phyloP scores from a whole-genome alignment of 352 stramenopile genomes.

The Phytopythium aichiense region DNA sequence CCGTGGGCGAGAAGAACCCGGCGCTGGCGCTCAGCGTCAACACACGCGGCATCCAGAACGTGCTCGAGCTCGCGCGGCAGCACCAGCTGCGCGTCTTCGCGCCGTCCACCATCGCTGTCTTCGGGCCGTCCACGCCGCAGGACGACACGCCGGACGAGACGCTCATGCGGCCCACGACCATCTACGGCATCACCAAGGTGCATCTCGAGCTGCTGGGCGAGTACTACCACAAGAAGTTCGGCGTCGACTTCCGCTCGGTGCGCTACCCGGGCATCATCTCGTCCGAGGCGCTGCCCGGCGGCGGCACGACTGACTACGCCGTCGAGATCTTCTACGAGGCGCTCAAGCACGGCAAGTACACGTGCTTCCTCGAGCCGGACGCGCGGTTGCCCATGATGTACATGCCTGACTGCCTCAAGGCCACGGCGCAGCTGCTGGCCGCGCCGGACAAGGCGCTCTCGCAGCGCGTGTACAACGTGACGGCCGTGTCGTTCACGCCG shows the following conservation, averaged over 20 bases:
- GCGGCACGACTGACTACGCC: constrained; percentile 88
- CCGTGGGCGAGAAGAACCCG: constrained; percentile 89
- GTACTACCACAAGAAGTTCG: constrained; percentile 92
- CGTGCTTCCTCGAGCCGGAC: constrained; percentile 78
- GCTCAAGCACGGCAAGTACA: constrained; percentile 85
- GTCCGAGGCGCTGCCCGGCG: constrained; percentile 79
- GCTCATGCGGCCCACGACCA: constrained; percentile 90
- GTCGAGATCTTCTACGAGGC: constrained; percentile 94
- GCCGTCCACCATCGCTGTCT: constrained; percentile 90
- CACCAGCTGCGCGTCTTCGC: constrained; percentile 88
- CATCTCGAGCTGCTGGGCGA: constrained; percentile 88
- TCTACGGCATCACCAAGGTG: constrained; percentile 92
- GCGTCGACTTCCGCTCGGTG: constrained; percentile 90
- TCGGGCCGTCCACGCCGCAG: constrained; percentile 82
- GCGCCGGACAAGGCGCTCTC: constrained; percentile 63
- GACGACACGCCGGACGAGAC: constrained; percentile 85
- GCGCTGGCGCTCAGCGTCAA: constrained; percentile 87
- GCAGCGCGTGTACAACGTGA: constrained; percentile 91
- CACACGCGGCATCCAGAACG: constrained; percentile 87
- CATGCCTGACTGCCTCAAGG: constrained; percentile 91
- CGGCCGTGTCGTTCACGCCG: constrained; percentile 87
- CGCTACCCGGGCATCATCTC: constrained; percentile 91
- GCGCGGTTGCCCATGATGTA: constrained; percentile 93
- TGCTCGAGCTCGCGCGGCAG: constrained; percentile 85
- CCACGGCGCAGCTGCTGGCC: constrained; percentile 78